phyloP scores from a whole-genome alignment of 2,329 filamentous ascomycete genomes.

The Calonectria pteridis region DNA sequence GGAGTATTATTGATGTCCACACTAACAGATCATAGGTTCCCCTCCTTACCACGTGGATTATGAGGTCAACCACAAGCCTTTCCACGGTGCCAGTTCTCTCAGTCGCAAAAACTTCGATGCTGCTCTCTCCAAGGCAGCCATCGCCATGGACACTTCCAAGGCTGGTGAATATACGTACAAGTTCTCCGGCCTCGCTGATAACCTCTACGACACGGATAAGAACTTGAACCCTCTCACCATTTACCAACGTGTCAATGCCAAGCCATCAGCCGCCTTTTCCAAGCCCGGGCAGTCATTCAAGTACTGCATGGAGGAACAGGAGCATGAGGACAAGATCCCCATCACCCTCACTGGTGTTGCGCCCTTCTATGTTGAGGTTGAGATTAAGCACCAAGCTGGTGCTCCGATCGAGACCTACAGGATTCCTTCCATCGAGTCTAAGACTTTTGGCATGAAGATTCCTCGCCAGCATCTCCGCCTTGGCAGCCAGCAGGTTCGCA shows the following conservation, averaged over 20 bases:
- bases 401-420: constrained; percentile 84
- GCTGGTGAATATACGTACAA: constrained; percentile 88
- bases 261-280: constrained; percentile 84
- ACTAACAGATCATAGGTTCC: constrained; percentile 66
- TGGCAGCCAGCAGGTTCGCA: constrained; percentile 89
- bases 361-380: constrained; percentile 91
- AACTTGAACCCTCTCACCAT: constrained; percentile 77
- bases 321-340: constrained; percentile 87
- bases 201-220: constrained; percentile 83
- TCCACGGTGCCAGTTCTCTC: constrained; percentile 73
- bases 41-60: constrained; percentile 89
- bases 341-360: constrained; percentile 85
- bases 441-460: constrained; percentile 83
- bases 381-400: constrained; percentile 91
- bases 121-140: constrained; percentile 79
- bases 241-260: constrained; percentile 86
- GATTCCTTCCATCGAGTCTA: constrained; percentile 82
- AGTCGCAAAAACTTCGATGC: constrained; percentile 81
- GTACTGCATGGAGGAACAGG: constrained; percentile 89
- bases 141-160: constrained; percentile 88
- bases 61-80: constrained; percentile 79
- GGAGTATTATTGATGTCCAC: neutral
- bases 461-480: constrained; percentile 87
- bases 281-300: constrained; percentile 95
- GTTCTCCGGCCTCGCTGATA: constrained; percentile 86